Evolutionary conservation across 169 alveolate genomes (phyloP), one percentile per base, ranked within the genome.

Genomic region (Eimeria acervulina): DNA sequence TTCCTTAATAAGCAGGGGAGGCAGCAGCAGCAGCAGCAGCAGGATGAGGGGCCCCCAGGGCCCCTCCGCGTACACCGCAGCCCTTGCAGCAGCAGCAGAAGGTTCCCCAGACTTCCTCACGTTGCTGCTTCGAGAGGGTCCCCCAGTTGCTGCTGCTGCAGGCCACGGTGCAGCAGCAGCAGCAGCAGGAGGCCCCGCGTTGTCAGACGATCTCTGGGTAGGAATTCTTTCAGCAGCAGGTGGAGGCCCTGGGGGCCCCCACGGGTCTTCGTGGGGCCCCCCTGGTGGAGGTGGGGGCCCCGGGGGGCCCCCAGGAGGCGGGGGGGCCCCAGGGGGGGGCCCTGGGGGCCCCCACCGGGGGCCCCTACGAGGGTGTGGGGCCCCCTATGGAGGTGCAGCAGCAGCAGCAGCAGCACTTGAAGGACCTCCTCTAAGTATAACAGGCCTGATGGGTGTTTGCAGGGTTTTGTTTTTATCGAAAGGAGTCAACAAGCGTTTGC

Each of bases 401-500:
- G 92, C 70, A 33, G 42, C 36, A n/a, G 92, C 70, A 63, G 51
- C 74, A 61, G 36, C 72, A 40, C 12, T 40, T 68, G 85, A 36
- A 7, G 66, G 47, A 6, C 15, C 95, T 6, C 97, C 97, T 7
- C 44, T 95, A 44, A 78, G 68, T 26, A 59, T 78, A 33, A 13
- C 28, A 28, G 95, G 95, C 63, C 83, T 95, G 26, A 74, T 89
- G 80, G 93, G 84, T 1, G 74, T 95, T 26, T 95, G 97, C 90
- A 51, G 95, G 13, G 95, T 95, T 17, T 63, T 95, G 52, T 95
- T 70, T 74, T 78, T 95, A 40, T 44, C 76, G 19, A 31, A 63
- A 21, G 90, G 52, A 63, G 52, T 95, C 40, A 72, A 88, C 66
- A n/a, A 81, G 31, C 70, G 76, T 23, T 89, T 90, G 21, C 44